Conservation (phyloP, 2,329 filamentous ascomycete species). For the Pyricularia sp. region DNA sequence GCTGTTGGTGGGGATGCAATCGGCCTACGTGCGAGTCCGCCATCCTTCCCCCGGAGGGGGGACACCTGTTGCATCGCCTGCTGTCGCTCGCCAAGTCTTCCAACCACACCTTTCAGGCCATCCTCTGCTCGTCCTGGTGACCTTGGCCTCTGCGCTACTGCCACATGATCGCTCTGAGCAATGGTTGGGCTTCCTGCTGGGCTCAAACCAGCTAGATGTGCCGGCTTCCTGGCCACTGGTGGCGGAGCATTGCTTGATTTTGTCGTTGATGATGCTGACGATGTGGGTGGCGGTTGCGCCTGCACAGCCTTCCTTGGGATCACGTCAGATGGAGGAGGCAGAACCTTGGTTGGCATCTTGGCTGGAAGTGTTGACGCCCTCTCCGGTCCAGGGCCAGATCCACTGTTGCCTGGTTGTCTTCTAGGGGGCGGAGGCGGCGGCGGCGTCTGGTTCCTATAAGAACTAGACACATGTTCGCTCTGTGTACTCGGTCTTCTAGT, state of each 20-base stretch:
- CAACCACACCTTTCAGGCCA: background rate
- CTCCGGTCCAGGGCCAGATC: conserved; percentile 11
- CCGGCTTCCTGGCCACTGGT: conserved; percentile 54
- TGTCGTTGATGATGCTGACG: conserved; percentile 21
- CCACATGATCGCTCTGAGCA: conserved; percentile 9
- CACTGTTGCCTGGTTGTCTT: conserved; percentile 12
- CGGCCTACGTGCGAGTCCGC: conserved; percentile 8
- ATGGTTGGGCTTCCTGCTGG: conserved; percentile 17
- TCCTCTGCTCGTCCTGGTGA: conserved; percentile 1
- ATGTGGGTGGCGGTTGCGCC: conserved; percentile 12
- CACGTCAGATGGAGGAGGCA: background rate
- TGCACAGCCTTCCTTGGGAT: background rate
- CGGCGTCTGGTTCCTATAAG: conserved; percentile 22
- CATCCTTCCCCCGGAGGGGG: background rate
- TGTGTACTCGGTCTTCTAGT: background rate
- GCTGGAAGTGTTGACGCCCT: conserved; percentile 25
- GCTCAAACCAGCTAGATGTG: conserved; percentile 34
- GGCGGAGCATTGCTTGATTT: conserved; percentile 37
- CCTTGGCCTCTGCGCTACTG: conserved; percentile 8
- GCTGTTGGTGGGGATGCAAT: conserved; percentile 10
- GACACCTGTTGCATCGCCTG: conserved; percentile 8
- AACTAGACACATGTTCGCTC: background rate
- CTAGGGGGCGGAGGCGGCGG: conserved; percentile 28
- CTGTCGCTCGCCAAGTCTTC: conserved; percentile 8
- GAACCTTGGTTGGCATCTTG: conserved; percentile 25